These are phyloP conservation scores for Volvox africanus DNA, from an alignment of 139 green algal species.

Conservation along the genomic window DNA sequence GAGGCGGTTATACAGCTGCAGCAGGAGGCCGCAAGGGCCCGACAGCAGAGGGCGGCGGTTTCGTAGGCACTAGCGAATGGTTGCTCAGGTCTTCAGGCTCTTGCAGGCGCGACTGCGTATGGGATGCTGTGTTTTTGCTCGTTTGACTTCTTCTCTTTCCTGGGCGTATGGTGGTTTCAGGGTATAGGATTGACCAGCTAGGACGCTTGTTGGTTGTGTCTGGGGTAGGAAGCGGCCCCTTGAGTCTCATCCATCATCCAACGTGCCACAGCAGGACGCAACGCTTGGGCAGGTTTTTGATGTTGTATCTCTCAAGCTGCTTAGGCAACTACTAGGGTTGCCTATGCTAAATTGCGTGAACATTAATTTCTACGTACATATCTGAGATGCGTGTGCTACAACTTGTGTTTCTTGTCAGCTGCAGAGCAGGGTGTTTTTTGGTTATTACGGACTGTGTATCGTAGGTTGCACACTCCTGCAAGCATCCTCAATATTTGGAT, in stretches of 20 bases:
- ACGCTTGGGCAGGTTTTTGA: slow-evolving; percentile 3
- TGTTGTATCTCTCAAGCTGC: not conserved
- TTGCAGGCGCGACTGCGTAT: not conserved
- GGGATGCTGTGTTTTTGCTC: not conserved
- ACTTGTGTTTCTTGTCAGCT: not conserved
- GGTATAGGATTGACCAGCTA: not conserved
- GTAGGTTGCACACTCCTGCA: not conserved
- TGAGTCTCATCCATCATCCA: too few species aligned
- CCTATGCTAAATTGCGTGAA: slow-evolving; percentile 8
- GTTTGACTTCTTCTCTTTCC: not conserved
- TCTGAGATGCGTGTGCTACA: not conserved
- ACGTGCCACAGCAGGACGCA: not conserved
- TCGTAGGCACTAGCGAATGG: not conserved
- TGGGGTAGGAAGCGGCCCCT: not conserved
- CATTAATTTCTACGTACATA: slow-evolving; percentile 18
- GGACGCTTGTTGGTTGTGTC: not conserved
- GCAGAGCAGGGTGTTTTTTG: not conserved
- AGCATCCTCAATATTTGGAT: not conserved
- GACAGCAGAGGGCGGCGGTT: slow-evolving; percentile 11
- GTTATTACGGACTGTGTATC: not conserved
- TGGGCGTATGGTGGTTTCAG: not conserved
- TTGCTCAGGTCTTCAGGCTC: not conserved
- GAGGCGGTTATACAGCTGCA: not conserved
- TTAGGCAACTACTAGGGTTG: slow-evolving; percentile 27
- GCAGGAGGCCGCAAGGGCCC: slow-evolving; percentile 8